Evolutionary conservation across 495 filamentous ascomycete genomes (phyloP).

Genomic region (Hyaloscypha bicolor): DNA sequence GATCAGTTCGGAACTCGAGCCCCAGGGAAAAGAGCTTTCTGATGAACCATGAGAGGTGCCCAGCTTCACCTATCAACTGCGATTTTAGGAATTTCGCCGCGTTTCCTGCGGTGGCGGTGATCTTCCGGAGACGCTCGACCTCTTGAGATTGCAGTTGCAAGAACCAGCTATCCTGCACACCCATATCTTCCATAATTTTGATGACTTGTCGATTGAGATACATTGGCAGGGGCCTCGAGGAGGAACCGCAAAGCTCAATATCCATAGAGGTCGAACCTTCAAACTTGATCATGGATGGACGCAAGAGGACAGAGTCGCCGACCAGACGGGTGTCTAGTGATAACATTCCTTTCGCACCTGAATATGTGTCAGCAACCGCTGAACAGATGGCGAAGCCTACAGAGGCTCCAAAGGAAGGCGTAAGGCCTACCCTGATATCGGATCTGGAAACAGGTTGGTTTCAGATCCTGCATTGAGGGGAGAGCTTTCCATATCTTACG

Average conservation of each 20-base stretch:
- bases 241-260: conserved; percentile 74
- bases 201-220: conserved; percentile 76
- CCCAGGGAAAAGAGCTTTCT: conserved; percentile 50
- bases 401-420: no score
- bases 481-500: conserved; percentile 52
- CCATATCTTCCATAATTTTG: conserved; percentile 78
- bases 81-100: conserved; percentile 62
- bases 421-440: conserved; percentile 55
- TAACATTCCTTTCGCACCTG: conserved; percentile 72
- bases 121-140: conserved; percentile 55
- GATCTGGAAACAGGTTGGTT: conserved; percentile 70
- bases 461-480: conserved; percentile 34
- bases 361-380: conserved; percentile 1
- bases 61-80: conserved; percentile 53
- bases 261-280: conserved; percentile 47
- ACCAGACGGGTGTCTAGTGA: conserved; percentile 60
- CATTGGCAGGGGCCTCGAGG: conserved; percentile 63
- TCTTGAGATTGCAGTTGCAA: conserved; percentile 57
- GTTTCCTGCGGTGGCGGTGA: conserved; percentile 56
- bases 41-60: conserved; percentile 63
- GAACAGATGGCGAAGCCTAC: no score
- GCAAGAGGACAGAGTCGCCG: conserved; percentile 56
- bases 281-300: conserved; percentile 79
- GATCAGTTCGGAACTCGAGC: conserved; percentile 64
- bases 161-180: conserved; percentile 56